Evolutionary conservation across 768 basidiomycete species (phyloP), one percentile per base, ranked within the genome.

Genomic region (Rhizopogon salebrosus): DNA sequence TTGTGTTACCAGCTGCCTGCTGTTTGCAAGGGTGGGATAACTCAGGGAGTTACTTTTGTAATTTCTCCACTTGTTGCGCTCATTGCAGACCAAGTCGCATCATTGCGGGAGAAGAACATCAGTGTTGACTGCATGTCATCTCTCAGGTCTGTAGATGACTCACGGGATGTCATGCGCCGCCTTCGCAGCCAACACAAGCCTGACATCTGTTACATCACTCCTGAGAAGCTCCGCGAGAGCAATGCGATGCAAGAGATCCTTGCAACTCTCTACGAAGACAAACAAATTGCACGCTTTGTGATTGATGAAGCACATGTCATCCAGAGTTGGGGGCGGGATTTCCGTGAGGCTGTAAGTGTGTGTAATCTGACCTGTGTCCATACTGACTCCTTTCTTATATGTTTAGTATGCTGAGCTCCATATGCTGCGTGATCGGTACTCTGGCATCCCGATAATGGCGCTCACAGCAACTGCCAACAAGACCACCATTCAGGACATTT

Each of bases 301-400:
- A 80, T 98, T 48, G 97, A 99, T 64, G 97, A 99, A 66, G 95
- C 94, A 2, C 97, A 99, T 66, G 93, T 92, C 65, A 89, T 98
- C 38, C 86, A 84, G 13, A 84, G 85, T 20, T 98, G 97, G 97
- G 97, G 95, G 6, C 84, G 94, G 62, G 87, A 94, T 64, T 95
- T 97, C 63, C 83, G 95, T 46, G 80, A 82, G 16, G 81, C 88
- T 23, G 89, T 90, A 69, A 60, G 85, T 66, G 4, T 22, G 31
- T 24, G 49, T 31, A 23, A 45, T 24, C 6, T 52, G 52, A 34
- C 29, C 34, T 16, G 20, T n/a, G 20, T 14, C 18, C 20, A 6
- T 31, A 5, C 13, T 20, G 24, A 39, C 38, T 41, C 27, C 39
- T 45, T 37, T 35, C 36, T 8, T 40, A 23, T 23, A 23, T 34